These are phyloP conservation scores for Proliferodiscus dingleyae DNA, from an alignment of 2,329 filamentous ascomycete species.

Conservation along the genomic window DNA sequence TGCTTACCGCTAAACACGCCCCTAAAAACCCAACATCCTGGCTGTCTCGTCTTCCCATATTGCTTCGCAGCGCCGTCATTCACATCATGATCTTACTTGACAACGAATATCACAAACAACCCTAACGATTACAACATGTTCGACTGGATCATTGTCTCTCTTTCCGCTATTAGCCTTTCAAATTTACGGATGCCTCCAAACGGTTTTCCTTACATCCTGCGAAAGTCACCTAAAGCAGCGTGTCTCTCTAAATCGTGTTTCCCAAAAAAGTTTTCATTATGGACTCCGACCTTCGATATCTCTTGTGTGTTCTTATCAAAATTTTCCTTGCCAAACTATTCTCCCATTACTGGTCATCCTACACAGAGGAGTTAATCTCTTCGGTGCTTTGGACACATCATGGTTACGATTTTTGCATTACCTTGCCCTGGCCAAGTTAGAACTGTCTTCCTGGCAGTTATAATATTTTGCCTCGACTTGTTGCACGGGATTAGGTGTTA, in stretches of 20 bases:
- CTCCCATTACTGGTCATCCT: slow-evolving; percentile 51
- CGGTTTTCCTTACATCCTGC: slow-evolving; percentile 28
- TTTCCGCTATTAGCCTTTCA: slow-evolving; percentile 31
- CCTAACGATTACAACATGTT: slow-evolving; percentile 31
- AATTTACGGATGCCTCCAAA: slow-evolving; percentile 32
- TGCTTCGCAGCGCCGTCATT: slow-evolving; percentile 25
- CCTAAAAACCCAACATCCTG: slow-evolving; percentile 7
- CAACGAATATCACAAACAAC: slow-evolving; percentile 27
- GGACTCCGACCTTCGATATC: slow-evolving; percentile 27
- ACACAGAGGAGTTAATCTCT: slow-evolving; percentile 46
- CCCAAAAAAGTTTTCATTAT: slow-evolving; percentile 16
- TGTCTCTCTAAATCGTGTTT: slow-evolving; percentile 22
- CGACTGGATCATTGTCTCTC: slow-evolving; percentile 24
- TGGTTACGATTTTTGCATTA: slow-evolving; percentile 53
- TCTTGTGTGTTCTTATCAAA: slow-evolving; percentile 30
- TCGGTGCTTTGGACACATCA: slow-evolving; percentile 57
- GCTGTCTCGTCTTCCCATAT: slow-evolving; percentile 25
- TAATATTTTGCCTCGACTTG: slow-evolving; percentile 23
- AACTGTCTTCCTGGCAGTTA: slow-evolving; percentile 18
- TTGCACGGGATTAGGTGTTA: slow-evolving; percentile 21
- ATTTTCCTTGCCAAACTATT: slow-evolving; percentile 33
- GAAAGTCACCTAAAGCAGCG: slow-evolving; percentile 29
- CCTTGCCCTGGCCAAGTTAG: slow-evolving; percentile 21
- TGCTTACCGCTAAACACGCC: slow-evolving; percentile 48
- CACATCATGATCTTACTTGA: slow-evolving; percentile 29